These are phyloP conservation scores for Naganishia liquefaciens DNA, from an alignment of 1,284 basidiomycete genomes.

Conservation along the genomic window DNA sequence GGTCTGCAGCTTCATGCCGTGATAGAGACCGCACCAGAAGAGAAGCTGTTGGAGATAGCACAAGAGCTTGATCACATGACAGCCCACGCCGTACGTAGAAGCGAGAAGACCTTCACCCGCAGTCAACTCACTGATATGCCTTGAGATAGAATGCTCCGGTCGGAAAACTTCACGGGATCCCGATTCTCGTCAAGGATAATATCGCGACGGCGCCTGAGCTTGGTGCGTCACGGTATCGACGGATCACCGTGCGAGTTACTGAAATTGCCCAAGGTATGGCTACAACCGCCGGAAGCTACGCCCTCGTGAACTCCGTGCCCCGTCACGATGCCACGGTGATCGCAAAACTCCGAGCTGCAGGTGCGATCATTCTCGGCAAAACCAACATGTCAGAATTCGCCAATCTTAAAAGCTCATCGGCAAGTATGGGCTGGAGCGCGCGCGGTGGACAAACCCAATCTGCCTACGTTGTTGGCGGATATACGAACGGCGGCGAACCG, in stretches of 20 bases:
- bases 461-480: conserved; percentile 11
- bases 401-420: conserved; percentile 28
- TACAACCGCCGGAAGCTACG: conserved; percentile 23
- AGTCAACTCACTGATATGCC: too few species aligned
- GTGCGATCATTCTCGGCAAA: conserved; percentile 44
- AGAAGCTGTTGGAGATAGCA: background rate
- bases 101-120: background rate
- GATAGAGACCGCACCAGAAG: conserved; percentile 4
- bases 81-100: background rate
- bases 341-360: conserved; percentile 34
- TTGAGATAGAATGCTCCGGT: too few species aligned
- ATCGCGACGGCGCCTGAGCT: conserved; percentile 9
- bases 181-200: conserved; percentile 21
- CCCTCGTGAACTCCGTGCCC: conserved; percentile 9
- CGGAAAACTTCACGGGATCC: conserved; percentile 13
- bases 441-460: conserved; percentile 4
- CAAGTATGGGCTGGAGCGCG: conserved; percentile 36
- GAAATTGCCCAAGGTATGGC: conserved; percentile 3
- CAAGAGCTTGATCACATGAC: background rate
- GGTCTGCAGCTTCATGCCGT: conserved; percentile 20
- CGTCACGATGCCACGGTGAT: conserved; percentile 27
- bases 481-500: background rate
- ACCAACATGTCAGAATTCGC: conserved; percentile 42
- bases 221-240: background rate
- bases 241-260: background rate